phyloP scores from a whole-genome alignment of 306 rosid species.

The Carpinus viminea region DNA sequence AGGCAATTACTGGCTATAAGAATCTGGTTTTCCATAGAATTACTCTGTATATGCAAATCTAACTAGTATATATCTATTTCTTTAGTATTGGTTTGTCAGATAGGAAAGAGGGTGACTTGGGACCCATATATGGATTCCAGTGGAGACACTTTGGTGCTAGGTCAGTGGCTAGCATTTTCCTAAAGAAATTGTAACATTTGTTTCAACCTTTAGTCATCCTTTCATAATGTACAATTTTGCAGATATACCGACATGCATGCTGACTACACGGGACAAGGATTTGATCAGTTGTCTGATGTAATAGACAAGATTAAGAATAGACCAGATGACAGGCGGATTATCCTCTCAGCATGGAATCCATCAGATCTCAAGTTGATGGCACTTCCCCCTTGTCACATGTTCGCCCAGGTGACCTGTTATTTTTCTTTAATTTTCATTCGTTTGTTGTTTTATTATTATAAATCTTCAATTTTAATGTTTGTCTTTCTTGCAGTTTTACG shows the following conservation, averaged over 20 bases:
- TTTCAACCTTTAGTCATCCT: background rate
- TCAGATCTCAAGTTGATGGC: constrained; percentile 20
- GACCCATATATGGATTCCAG: constrained; percentile 19
- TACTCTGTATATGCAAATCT: background rate
- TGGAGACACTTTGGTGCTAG: constrained; percentile 11
- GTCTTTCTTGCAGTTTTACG: constrained; percentile 13
- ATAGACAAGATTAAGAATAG: constrained; percentile 21
- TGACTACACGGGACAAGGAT: constrained; percentile 14
- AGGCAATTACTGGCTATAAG: constrained; percentile 7
- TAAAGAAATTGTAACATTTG: background rate
- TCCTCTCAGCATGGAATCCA: constrained; percentile 26
- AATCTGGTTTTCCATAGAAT: background rate
- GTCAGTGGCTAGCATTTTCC: background rate
- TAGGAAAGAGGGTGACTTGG: constrained; percentile 9
- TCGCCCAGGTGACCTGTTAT: constrained; percentile 16
- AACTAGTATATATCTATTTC: background rate
- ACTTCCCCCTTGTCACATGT: constrained; percentile 17
- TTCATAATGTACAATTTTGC: background rate
- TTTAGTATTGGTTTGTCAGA: constrained; percentile 3
- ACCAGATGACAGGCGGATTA: constrained; percentile 22
- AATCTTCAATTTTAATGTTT: background rate
- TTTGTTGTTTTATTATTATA: background rate
- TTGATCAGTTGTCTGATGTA: constrained; percentile 28
- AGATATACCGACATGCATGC: constrained; percentile 19
- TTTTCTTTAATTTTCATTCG: background rate